phyloP scores from a whole-genome alignment of 2,329 filamentous ascomycete species.

The Fusarium guadeloupense region DNA sequence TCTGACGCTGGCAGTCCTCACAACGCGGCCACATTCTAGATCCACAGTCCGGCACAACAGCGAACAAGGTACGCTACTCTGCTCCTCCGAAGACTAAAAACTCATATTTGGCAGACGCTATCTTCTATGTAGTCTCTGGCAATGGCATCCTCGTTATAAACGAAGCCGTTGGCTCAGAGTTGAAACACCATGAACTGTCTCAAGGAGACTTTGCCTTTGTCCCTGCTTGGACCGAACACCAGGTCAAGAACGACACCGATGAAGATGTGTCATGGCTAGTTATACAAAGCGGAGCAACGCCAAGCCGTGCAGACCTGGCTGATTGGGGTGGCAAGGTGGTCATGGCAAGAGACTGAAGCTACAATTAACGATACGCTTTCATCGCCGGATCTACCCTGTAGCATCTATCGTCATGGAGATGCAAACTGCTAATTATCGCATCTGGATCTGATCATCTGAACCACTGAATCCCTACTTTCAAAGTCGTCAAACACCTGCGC shows the following conservation, averaged over 20 bases:
- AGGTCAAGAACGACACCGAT: constrained; percentile 72
- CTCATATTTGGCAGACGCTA: constrained; percentile 62
- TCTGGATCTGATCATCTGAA: constrained; percentile 44
- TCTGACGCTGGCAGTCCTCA: constrained; percentile 59
- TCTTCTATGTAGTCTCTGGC: constrained; percentile 72
- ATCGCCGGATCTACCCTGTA: background rate
- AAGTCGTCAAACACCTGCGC: constrained; percentile 66
- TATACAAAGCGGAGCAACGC: constrained; percentile 67
- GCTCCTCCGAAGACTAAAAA: background rate
- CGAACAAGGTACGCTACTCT: constrained; percentile 63
- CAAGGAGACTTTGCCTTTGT: constrained; percentile 76
- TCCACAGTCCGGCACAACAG: constrained; percentile 75
- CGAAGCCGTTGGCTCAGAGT: constrained; percentile 60
- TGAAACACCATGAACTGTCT: constrained; percentile 64
- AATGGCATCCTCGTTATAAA: constrained; percentile 68
- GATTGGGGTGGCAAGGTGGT: constrained; percentile 67
- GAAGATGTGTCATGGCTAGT: constrained; percentile 72
- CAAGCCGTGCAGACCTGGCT: constrained; percentile 69
- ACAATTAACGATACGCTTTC: background rate
- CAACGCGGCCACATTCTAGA: constrained; percentile 68
- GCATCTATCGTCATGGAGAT: constrained; percentile 4
- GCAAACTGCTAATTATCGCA: constrained; percentile 32
- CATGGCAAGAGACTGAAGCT: constrained; percentile 24
- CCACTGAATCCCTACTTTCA: constrained; percentile 41
- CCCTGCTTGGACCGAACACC: constrained; percentile 75